phyloP scores from a whole-genome alignment of 495 filamentous ascomycete genomes.

The Acidiella bohemica region DNA sequence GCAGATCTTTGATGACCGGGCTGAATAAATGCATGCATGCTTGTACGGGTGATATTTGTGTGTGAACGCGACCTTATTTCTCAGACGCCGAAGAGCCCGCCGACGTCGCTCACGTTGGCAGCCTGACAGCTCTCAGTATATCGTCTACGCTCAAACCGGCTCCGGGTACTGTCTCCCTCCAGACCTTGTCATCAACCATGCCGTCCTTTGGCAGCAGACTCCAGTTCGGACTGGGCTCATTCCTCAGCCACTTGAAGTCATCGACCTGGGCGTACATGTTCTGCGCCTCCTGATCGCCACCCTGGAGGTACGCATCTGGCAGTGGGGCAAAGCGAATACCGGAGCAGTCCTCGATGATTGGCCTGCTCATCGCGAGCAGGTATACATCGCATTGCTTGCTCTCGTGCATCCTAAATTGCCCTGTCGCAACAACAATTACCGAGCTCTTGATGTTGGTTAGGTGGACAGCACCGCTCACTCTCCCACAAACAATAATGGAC shows the following conservation, averaged over 20 bases:
- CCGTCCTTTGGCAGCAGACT: slow-evolving; percentile 47
- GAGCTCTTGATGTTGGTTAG: slow-evolving; percentile 62
- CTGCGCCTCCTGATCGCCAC: slow-evolving; percentile 2
- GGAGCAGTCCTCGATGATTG: slow-evolving; percentile 84
- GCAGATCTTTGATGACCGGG: too few species aligned
- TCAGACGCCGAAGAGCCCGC: too few species aligned
- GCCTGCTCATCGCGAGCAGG: slow-evolving; percentile 63
- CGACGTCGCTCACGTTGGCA: neutral
- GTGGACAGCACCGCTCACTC: slow-evolving; percentile 65
- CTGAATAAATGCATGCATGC: too few species aligned
- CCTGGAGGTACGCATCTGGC: slow-evolving; percentile 52
- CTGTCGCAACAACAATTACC: slow-evolving; percentile 58
- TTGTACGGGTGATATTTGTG: too few species aligned
- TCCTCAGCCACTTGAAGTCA: slow-evolving; percentile 94
- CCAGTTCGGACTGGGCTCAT: slow-evolving; percentile 82
- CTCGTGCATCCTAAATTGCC: slow-evolving; percentile 85
- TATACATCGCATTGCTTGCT: slow-evolving; percentile 70
- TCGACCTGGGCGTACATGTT: slow-evolving; percentile 71
- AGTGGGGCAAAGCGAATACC: slow-evolving; percentile 66
- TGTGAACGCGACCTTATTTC: too few species aligned
- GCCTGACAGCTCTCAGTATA: slow-evolving; percentile 41
- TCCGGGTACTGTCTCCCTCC: slow-evolving; percentile 56
- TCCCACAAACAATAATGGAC: slow-evolving; percentile 62
- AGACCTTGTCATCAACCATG: slow-evolving; percentile 48
- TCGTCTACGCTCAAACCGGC: slow-evolving; percentile 50